These are phyloP conservation scores for Taxillus chinensis DNA, from an alignment of 164 flowering plant genomes.

Conservation along the genomic window DNA sequence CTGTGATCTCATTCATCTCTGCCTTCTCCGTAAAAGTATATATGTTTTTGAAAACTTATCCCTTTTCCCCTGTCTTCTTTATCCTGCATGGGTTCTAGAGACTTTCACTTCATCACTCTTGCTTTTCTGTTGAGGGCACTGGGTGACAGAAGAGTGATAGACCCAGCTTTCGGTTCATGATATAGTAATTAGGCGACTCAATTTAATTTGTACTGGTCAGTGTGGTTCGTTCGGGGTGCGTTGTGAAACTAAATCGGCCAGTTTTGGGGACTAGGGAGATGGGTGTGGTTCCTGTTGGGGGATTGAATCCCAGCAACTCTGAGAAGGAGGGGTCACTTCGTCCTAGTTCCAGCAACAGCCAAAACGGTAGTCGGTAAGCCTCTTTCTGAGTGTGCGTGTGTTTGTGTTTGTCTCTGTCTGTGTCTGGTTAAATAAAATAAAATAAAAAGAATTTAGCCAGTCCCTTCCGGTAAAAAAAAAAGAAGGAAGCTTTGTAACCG, in stretches of 20 bases:
- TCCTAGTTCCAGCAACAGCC: conserved; percentile 62
- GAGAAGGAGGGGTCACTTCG: conserved; percentile 77
- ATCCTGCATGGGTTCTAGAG: conserved; percentile 30
- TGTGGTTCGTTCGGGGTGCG: background rate
- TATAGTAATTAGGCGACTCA: background rate
- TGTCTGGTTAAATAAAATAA: too few species aligned
- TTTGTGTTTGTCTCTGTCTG: too few species aligned
- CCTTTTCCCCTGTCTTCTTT: conserved; percentile 10
- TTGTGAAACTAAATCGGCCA: conserved; percentile 2
- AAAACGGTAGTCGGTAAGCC: conserved; percentile 70
- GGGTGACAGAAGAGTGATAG: background rate
- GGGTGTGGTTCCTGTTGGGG: conserved; percentile 69
- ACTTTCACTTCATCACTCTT: conserved; percentile 10
- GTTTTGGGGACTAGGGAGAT: conserved; percentile 21
- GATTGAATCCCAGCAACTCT: conserved; percentile 77
- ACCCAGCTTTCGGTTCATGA: background rate
- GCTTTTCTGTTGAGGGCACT: background rate
- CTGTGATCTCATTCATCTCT: background rate
- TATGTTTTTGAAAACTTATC: too few species aligned
- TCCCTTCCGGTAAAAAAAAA: too few species aligned
- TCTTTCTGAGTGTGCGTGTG: too few species aligned
- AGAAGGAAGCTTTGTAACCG: too few species aligned
- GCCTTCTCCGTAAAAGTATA: background rate
- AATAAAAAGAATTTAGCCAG: too few species aligned
- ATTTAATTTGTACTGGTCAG: conserved; percentile 1